Evolutionary conservation across 2,329 filamentous ascomycete species (phyloP), one percentile per base, ranked within the genome.

Genomic region (Neonectria neomacrospora): DNA sequence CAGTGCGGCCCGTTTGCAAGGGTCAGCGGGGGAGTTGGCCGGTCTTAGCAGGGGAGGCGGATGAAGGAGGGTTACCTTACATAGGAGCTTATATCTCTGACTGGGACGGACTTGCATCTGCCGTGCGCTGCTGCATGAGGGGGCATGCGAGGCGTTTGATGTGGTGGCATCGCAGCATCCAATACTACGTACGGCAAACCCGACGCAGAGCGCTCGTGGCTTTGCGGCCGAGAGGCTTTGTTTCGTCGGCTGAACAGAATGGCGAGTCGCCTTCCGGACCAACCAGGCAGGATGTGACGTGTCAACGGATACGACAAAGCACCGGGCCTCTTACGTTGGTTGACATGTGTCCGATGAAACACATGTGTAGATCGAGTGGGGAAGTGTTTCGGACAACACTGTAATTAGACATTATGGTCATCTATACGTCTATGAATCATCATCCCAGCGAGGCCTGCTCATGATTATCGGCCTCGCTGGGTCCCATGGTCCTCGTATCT

Each of bases 401-500:
- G 39, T 37, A 34, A 67, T 67, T 59, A 57, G 48, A 63, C 47
- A 67, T 61, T 54, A 59, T 16, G 34, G 20, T 39, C 41, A n/a
- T 32, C 22, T 30, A 47, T 39, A 20, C 20, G 7, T 51, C 61
- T 66, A 70, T 67, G 65, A 78, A 58, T 76, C 65, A 45, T 78
- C 75, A 23, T 79, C 77, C 85, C 85, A 88, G 57, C 84, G 80
- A 66, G 84, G 82, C 62, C 88, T 83, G 72, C 90, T 90, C 74
- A 93, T 88, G 67, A 96, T 94, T 59, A 96, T 88, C 10, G 96
- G 96, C 75, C 94, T 86, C 7, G 96, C 96, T 20, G 95, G 94
- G 80, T 99, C 96, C 96, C 96, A 99, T 1, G 96, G 96, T 45
- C 96, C 96, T 74, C 94, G 93, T 70, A 99, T 97, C 80, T 98